phyloP scores from a whole-genome alignment of 208 protist species.

The Strigomonas galati region DNA sequence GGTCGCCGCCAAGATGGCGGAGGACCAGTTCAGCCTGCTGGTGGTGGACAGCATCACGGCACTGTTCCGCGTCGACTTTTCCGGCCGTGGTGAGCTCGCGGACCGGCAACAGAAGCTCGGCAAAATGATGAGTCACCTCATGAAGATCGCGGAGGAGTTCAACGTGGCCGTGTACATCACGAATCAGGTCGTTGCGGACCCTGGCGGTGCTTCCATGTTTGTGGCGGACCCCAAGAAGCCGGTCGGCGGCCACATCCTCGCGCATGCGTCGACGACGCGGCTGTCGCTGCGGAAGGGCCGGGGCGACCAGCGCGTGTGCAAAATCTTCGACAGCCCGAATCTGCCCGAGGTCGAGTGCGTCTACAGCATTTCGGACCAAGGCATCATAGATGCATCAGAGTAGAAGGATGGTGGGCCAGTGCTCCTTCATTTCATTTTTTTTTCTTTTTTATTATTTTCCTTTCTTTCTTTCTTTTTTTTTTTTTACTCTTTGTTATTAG shows the following conservation, averaged over 20 bases:
- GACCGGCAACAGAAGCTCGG: conserved; percentile 95
- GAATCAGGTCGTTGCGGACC: conserved; percentile 98
- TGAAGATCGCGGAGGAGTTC: conserved; percentile 98
- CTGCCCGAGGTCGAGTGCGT: conserved; percentile 97
- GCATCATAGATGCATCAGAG: conserved; percentile 91
- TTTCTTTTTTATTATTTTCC: conserved; percentile 19
- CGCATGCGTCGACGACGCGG: conserved; percentile 97
- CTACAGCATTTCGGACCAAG: conserved; percentile 94
- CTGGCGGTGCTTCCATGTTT: conserved; percentile 97
- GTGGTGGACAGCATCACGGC: conserved; percentile 99
- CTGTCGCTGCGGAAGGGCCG: conserved; percentile 95
- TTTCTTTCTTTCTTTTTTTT: conserved; percentile 2
- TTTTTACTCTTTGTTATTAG: not conserved
- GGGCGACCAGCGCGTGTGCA: conserved; percentile 96
- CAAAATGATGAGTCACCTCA: conserved; percentile 91
- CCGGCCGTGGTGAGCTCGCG: conserved; percentile 96
- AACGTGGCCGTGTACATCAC: conserved; percentile 99
- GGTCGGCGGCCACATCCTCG: conserved; percentile 97
- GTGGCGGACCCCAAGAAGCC: conserved; percentile 98
- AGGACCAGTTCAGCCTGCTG: conserved; percentile 91
- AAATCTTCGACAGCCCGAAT: conserved; percentile 98
- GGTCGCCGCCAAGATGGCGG: conserved; percentile 90
- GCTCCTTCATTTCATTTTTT: conserved; percentile 8
- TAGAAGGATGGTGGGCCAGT: too few species aligned
- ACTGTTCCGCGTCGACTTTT: conserved; percentile 98